Base-by-base conservation (phyloP, 108 stramenopile genomes). In the Cyclotella cryptica region DNA sequence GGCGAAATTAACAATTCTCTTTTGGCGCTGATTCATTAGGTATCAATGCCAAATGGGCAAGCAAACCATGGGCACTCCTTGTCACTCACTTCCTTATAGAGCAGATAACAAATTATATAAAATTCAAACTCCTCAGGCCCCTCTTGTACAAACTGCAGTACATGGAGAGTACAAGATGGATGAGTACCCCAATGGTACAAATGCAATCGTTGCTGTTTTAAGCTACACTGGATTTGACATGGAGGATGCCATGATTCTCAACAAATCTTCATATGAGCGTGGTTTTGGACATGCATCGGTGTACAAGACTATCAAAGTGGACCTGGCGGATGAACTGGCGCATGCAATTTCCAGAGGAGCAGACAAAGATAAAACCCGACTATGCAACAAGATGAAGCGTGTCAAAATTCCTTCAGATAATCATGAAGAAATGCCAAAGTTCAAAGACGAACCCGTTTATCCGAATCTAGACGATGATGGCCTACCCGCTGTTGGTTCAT, bases 11-110 rank as follows among this genome's bases (percentile, higher is more conserved):
- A 35, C 2, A 5, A 5, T 2, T 35, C 35, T 35, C 35, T 35
- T 35, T 35, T 6, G 35, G 35, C 35, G 35, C 35, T 35, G 35
- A 5, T 35, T 35, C 35, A 2, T 35, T 39, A 68, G 67, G 67
- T 95, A 98, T 81, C 99, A 98, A 87, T 99, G 99, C 79, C 99
- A 99, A 86, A 99, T 99, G 99, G 99, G 97, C 18, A 99, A 99
- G 82, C 99, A 99, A 75, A 99, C 99, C 10, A 98, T 99, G 98
- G 99, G 99, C 24, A 98, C 98, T 14, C 98, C 99, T 12, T 89
- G 89, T 22, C 98, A 98, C 75, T 96, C 96, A 40, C 64, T 96
- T 41, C 92, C 93, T 3, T 94, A 93, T 53, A 86, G 98, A 59
- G 79, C 96, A 18, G 99, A 99, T 79, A 98, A 97, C 85, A 99